Base-by-base conservation (phyloP, 495 filamentous ascomycete genomes). In the Podospora fimiseda region DNA sequence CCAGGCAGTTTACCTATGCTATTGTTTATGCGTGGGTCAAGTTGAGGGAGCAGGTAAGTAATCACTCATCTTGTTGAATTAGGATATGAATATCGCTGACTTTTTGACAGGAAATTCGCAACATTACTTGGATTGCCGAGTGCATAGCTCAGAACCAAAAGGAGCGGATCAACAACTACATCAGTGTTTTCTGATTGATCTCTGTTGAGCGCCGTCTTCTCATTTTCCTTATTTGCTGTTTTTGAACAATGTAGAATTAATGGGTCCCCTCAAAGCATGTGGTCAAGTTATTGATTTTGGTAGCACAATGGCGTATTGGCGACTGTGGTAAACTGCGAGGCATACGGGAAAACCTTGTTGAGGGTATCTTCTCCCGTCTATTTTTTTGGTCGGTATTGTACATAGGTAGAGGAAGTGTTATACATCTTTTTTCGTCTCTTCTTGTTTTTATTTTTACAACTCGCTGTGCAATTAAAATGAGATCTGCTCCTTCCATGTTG, bases 131-230 rank as follows among this genome's bases (percentile, higher is more conserved):
- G 93, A 99, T 99, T 64, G 84, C 94, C 8, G 93, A 99, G 70
- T 99, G 93, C 73, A 99, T 99, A 81, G 93, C 93, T 43, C 93
- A 99, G 72, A 95, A 95, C 76, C 93, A 99, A 77, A 99, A 97
- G 74, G 93, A 99, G 70, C 82, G 93, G 67, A 97, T 99, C 65
- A 83, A 85, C 59, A 99, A 96, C 69, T 99, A 96, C 70, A 97
- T 98, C 65, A 96, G 90, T 71, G 91, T 97, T 53, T 95, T 97
- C 62, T 76, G 43, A 76, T 53, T 33, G 6, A 11, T 5, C 27
- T 6, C 11, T 49, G 4, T 33, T n/a, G 2, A 15, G 19, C 22
- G 20, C 24, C 15, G 20, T 19, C 14, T 48, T 47, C 22, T 46
- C 30, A 47, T 51, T 18, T 51, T 53, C 51, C 42, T 37, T 30